phyloP scores from a whole-genome alignment of 2,329 filamentous ascomycete species.

The Cladophialophora exuberans region DNA sequence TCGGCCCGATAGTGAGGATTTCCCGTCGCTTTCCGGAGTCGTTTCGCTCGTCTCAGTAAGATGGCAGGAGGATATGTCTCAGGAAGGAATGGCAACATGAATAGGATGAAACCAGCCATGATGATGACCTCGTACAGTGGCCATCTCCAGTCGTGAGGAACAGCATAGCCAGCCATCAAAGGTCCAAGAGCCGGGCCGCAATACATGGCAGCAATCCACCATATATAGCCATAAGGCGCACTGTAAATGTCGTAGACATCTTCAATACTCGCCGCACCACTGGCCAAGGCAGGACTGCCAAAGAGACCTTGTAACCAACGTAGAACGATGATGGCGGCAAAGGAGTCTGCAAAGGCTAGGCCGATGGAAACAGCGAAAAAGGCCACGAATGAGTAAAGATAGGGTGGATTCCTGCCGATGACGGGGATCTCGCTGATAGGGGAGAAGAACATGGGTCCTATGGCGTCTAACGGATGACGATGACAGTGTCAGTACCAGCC shows the following conservation, averaged over 20 bases:
- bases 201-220: slow-evolving; percentile 55
- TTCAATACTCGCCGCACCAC: slow-evolving; percentile 51
- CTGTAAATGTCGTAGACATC: slow-evolving; percentile 58
- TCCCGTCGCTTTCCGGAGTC: slow-evolving; percentile 64
- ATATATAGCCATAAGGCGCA: slow-evolving; percentile 61
- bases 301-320: slow-evolving; percentile 69
- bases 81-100: slow-evolving; percentile 65
- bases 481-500: neutral
- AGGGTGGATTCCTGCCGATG: slow-evolving; percentile 69
- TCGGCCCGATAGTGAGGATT: slow-evolving; percentile 43
- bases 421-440: slow-evolving; percentile 68
- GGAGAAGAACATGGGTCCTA: slow-evolving; percentile 59
- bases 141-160: slow-evolving; percentile 64
- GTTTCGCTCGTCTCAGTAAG: slow-evolving; percentile 61
- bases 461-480: slow-evolving; percentile 46
- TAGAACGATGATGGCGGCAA: slow-evolving; percentile 64
- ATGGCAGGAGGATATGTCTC: slow-evolving; percentile 65
- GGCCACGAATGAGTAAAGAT: slow-evolving; percentile 67
- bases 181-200: slow-evolving; percentile 40
- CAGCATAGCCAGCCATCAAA: slow-evolving; percentile 63
- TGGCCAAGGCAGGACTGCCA: slow-evolving; percentile 67
- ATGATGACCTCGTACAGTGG: slow-evolving; percentile 61
- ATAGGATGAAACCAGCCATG: slow-evolving; percentile 59
- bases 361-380: slow-evolving; percentile 71
- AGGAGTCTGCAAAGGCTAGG: slow-evolving; percentile 64